phyloP scores from a whole-genome alignment of 306 rosid species.

The Sphenostylis stenocarpa region DNA sequence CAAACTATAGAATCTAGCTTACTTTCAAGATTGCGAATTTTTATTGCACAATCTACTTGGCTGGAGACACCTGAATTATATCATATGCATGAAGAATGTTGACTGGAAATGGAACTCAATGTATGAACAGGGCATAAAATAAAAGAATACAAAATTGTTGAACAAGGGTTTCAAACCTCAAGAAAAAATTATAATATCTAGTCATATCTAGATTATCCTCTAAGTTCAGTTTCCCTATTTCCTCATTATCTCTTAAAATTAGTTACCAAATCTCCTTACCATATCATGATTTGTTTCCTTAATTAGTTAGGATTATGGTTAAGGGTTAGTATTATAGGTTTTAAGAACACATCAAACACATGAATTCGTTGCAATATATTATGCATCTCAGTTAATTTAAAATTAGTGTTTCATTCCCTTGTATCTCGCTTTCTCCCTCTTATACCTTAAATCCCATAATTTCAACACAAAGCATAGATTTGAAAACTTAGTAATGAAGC shows the following conservation, averaged over 20 bases:
- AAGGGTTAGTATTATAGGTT: neutral
- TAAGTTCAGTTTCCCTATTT: neutral
- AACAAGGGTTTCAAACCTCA: slow-evolving; percentile 1
- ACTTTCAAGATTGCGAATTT: slow-evolving; percentile 98
- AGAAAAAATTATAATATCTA: neutral
- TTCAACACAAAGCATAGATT: slow-evolving; percentile 6
- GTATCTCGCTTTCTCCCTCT: neutral
- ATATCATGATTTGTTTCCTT: neutral
- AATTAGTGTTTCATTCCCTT: neutral
- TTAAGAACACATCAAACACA: neutral
- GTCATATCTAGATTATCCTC: neutral
- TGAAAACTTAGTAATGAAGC: slow-evolving; percentile 9
- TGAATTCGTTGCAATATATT: neutral
- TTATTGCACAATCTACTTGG: slow-evolving; percentile 96
- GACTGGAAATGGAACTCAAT: slow-evolving; percentile 7
- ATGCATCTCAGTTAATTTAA: neutral
- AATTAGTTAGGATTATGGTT: neutral
- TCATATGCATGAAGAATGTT: slow-evolving; percentile 30
- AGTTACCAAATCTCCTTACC: neutral
- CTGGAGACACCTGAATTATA: slow-evolving; percentile 91
- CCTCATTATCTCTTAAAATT: neutral
- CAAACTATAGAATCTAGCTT: slow-evolving; percentile 95
- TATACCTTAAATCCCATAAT: neutral
- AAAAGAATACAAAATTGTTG: slow-evolving; percentile 2
- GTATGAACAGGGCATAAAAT: neutral